A percentile compares a stretch with the other conserved stretches of the same genome.
phyloP scores from a whole-genome alignment of 306 rosid genomes.

The Carpinus fangiana region DNA sequence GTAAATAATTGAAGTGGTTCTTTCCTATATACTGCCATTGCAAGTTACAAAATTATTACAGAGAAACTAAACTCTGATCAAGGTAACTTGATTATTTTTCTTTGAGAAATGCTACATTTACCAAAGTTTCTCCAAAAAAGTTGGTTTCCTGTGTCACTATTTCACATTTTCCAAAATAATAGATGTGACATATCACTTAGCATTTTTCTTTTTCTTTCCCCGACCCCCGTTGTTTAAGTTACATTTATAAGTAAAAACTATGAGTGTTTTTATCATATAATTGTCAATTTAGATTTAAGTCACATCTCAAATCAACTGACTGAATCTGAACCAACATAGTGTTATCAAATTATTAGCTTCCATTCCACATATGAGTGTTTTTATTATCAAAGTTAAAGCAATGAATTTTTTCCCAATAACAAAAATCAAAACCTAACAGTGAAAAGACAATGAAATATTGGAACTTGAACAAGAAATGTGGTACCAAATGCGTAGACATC shows the following conservation, averaged over 20 bases:
- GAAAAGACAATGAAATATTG: background rate
- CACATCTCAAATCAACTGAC: background rate
- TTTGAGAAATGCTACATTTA: too few relatives aligned
- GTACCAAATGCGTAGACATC: conserved; percentile 89
- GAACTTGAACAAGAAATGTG: background rate
- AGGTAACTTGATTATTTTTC: background rate
- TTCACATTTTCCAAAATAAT: too few relatives aligned
- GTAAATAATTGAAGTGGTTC: background rate
- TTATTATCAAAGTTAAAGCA: background rate
- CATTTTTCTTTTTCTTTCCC: background rate
- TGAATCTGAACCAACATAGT: background rate
- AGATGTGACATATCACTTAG: too few relatives aligned
- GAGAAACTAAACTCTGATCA: background rate
- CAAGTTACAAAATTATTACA: background rate
- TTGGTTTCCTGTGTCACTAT: too few relatives aligned
- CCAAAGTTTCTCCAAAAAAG: too few relatives aligned
- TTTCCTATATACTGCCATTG: background rate
- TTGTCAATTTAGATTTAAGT: too few relatives aligned
- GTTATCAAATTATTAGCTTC: background rate
- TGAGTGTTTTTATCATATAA: too few relatives aligned
- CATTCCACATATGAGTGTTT: background rate
- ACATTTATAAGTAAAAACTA: background rate
- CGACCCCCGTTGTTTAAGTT: background rate
- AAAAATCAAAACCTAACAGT: background rate
- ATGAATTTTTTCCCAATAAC: background rate